Conservation (phyloP, 2,329 filamentous ascomycete species). For the Exserohilum turcica region DNA sequence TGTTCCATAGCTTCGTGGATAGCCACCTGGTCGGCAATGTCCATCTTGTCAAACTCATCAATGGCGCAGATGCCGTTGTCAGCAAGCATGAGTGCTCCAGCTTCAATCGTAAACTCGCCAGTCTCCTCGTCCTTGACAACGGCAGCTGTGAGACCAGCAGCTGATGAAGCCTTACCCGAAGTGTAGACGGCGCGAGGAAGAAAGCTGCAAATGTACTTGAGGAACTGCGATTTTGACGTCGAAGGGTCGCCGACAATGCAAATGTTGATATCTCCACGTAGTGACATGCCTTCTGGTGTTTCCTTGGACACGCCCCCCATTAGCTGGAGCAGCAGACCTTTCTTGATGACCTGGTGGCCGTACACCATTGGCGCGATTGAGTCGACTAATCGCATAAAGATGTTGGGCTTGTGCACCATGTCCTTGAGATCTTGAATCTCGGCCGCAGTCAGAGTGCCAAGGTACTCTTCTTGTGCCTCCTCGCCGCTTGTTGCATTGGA, state of each 20-base stretch:
- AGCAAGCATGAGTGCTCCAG: constrained; percentile 94
- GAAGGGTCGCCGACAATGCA: constrained; percentile 97
- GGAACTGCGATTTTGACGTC: constrained; percentile 95
- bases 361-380: constrained; percentile 97
- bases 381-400: constrained; percentile 89
- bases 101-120: constrained; percentile 97
- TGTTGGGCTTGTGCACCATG: constrained; percentile 95
- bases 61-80: constrained; percentile 97
- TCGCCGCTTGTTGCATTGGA: constrained; percentile 69
- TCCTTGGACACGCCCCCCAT: constrained; percentile 95
- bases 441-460: constrained; percentile 80
- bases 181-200: constrained; percentile 97
- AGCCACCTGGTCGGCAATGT: constrained; percentile 93
- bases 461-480: constrained; percentile 82
- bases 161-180: constrained; percentile 95
- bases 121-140: constrained; percentile 99
- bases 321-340: constrained; percentile 89
- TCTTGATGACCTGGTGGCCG: constrained; percentile 96
- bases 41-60: constrained; percentile 99
- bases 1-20: constrained; percentile 99
- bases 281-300: constrained; percentile 90
- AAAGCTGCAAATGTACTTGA: constrained; percentile 97
- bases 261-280: constrained; percentile 97
- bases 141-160: constrained; percentile 93
- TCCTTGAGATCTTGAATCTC: constrained; percentile 91